A percentile compares a stretch with the other conserved stretches of the same genome.
These are phyloP conservation scores for Gossypium ekmanianum DNA, from an alignment of 345 rosid genomes.

Conservation along the genomic window DNA sequence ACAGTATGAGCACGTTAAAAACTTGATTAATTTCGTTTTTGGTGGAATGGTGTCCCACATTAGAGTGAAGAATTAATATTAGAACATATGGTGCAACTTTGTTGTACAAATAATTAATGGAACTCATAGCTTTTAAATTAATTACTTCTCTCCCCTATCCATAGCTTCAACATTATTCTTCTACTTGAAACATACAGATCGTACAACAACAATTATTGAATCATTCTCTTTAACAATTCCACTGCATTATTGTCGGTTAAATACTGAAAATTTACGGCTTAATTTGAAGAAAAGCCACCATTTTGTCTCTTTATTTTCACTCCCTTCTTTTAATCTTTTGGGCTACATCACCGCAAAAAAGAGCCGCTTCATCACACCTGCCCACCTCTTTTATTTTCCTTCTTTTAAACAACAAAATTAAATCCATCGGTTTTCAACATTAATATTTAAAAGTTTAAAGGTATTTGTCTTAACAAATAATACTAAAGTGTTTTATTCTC, in stretches of 20 bases:
- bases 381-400: background rate
- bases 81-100: background rate
- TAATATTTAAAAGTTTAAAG: too few relatives aligned
- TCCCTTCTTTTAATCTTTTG: constrained; percentile 9
- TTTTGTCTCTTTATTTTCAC: background rate
- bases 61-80: background rate
- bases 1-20: too few relatives aligned
- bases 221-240: background rate
- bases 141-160: background rate
- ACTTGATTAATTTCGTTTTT: too few relatives aligned
- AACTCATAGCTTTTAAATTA: background rate
- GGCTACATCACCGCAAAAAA: background rate
- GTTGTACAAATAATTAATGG: background rate
- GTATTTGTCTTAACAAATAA: too few relatives aligned
- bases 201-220: background rate
- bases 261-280: constrained; percentile 8
- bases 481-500: too few relatives aligned
- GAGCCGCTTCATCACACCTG: background rate
- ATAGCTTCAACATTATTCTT: background rate
- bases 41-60: too few relatives aligned
- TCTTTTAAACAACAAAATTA: too few relatives aligned
- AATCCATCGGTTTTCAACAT: too few relatives aligned
- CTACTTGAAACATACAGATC: too few relatives aligned
- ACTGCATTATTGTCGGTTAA: background rate
- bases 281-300: background rate